These are phyloP conservation scores for Dothistroma pini DNA, from an alignment of 2,329 filamentous ascomycete genomes.

Conservation along the genomic window DNA sequence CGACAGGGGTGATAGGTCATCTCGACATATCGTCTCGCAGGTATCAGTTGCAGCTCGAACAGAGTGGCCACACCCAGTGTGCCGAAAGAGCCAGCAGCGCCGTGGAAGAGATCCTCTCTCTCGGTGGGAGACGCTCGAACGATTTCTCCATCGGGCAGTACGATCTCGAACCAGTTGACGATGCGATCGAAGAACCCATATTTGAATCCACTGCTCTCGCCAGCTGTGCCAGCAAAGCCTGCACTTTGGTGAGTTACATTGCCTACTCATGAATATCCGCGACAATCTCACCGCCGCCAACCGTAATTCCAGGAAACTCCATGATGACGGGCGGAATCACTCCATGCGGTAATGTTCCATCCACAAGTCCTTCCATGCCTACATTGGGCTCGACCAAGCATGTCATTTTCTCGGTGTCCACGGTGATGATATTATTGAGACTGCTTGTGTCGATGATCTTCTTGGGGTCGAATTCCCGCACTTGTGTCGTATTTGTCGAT, in stretches of 20 bases:
- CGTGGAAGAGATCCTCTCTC: constrained; percentile 60
- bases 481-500: constrained; percentile 51
- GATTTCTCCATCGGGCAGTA: constrained; percentile 56
- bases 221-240: constrained; percentile 63
- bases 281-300: background rate
- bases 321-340: constrained; percentile 64
- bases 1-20: constrained; percentile 45
- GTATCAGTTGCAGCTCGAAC: constrained; percentile 47
- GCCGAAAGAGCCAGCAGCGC: constrained; percentile 62
- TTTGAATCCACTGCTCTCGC: constrained; percentile 64
- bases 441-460: constrained; percentile 47
- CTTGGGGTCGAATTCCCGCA: constrained; percentile 35
- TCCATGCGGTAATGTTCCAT: constrained; percentile 52
- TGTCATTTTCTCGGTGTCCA: constrained; percentile 42
- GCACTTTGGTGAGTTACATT: background rate
- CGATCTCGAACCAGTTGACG: constrained; percentile 60
- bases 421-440: constrained; percentile 46
- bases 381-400: constrained; percentile 65
- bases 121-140: constrained; percentile 42
- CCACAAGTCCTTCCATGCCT: constrained; percentile 61
- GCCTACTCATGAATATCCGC: background rate
- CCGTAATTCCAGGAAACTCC: constrained; percentile 63
- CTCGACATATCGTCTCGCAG: constrained; percentile 48
- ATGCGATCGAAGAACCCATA: constrained; percentile 65
- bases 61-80: constrained; percentile 64